Conservation (phyloP, 1,139 yeast species). For the Suhomyces yuchorum region DNA sequence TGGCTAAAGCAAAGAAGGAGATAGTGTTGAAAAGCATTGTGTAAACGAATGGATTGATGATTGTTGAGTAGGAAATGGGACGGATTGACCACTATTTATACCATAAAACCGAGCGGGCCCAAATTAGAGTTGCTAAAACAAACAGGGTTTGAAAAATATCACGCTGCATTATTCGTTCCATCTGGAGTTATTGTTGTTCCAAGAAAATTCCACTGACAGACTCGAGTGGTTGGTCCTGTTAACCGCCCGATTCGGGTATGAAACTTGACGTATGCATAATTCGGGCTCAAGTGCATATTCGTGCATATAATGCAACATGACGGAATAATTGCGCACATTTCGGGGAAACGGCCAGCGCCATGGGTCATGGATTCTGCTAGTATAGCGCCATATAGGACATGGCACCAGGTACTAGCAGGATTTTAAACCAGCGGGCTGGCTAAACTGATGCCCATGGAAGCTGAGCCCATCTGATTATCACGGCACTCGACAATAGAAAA, state of each 20-base stretch:
- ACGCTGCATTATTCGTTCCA: not conserved
- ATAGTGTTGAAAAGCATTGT: slow-evolving; percentile 23
- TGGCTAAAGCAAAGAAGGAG: slow-evolving; percentile 30
- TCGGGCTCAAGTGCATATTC: not conserved
- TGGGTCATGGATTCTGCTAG: not conserved
- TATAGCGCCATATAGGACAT: not conserved
- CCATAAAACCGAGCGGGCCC: not conserved
- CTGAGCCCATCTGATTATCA: too few relatives aligned
- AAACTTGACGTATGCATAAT: slow-evolving; percentile 2
- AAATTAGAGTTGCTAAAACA: not conserved
- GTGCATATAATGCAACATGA: slow-evolving; percentile 1
- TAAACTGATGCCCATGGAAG: too few relatives aligned
- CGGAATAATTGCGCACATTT: not conserved
- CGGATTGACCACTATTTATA: not conserved
- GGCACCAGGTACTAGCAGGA: not conserved
- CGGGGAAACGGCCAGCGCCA: not conserved
- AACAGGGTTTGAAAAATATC: not conserved
- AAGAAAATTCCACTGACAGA: not conserved
- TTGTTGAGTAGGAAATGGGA: not conserved
- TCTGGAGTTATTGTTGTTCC: not conserved
- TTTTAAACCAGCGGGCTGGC: not conserved
- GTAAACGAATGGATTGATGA: slow-evolving; percentile 2
- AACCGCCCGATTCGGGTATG: not conserved
- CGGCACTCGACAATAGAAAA: not conserved
- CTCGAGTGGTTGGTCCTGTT: not conserved